phyloP scores from a whole-genome alignment of 2,329 filamentous ascomycete genomes.

The Macroventuria anomochaeta region DNA sequence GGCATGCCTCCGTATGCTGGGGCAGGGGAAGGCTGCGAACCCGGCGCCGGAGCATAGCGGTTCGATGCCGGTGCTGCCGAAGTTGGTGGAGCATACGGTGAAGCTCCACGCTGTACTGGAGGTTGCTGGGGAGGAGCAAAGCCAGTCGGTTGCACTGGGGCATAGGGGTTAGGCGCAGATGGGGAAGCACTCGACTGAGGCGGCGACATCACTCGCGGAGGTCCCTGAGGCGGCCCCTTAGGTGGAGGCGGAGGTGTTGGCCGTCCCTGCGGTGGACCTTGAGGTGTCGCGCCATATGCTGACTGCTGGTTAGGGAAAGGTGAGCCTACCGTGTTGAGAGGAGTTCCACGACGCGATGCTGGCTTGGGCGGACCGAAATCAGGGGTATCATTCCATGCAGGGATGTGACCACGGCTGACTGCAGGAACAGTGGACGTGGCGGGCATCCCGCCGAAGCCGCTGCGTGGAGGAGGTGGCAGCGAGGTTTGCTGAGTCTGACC shows the following conservation, averaged over 20 bases:
- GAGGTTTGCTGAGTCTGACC: slow-evolving; percentile 52
- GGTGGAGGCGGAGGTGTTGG: slow-evolving; percentile 80
- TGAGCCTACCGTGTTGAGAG: slow-evolving; percentile 72
- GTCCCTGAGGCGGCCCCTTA: slow-evolving; percentile 66
- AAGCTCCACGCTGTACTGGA: slow-evolving; percentile 74
- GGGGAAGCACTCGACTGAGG: slow-evolving; percentile 57
- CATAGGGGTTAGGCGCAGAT: slow-evolving; percentile 62
- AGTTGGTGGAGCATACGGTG: slow-evolving; percentile 85
- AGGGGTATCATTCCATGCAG: slow-evolving; percentile 95
- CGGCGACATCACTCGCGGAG: slow-evolving; percentile 69
- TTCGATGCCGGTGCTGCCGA: slow-evolving; percentile 65
- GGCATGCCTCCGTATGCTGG: slow-evolving; percentile 45
- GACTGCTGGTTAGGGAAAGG: slow-evolving; percentile 72
- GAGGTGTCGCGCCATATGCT: slow-evolving; percentile 56
- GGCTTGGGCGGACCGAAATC: slow-evolving; percentile 73
- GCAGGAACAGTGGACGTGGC: slow-evolving; percentile 64
- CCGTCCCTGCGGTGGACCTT: slow-evolving; percentile 63
- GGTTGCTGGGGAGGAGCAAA: slow-evolving; percentile 59
- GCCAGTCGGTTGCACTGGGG: slow-evolving; percentile 58
- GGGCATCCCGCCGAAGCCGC: slow-evolving; percentile 70
- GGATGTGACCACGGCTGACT: slow-evolving; percentile 72
- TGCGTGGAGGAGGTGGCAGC: slow-evolving; percentile 68
- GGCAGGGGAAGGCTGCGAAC: slow-evolving; percentile 57
- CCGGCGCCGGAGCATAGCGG: slow-evolving; percentile 70
- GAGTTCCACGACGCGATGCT: slow-evolving; percentile 76